Base-by-base conservation (phyloP, 2,329 filamentous ascomycete species). In the Didymella lethalis region DNA sequence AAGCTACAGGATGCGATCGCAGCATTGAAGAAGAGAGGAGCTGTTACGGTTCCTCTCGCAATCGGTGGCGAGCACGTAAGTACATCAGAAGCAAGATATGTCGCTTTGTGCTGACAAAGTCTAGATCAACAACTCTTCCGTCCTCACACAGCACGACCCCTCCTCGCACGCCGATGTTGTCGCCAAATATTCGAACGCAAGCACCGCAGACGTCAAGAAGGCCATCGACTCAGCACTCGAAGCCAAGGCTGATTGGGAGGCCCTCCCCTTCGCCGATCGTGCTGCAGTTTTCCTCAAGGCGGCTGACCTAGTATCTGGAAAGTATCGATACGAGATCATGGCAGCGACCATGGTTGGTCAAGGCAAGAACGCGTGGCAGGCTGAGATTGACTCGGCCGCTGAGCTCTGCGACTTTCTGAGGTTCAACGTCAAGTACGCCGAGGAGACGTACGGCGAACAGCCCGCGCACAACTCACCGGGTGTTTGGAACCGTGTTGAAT, bases 301-400 rank as follows among this genome's bases (percentile, higher is more conserved):
- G 3, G 94, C 94, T 32, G 93, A 98, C 75, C 83, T 99, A 63
- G 87, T 99, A 67, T 84, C 90, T 54, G 90, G 86, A 64, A 98
- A 98, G 82, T 98, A 99, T 81, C 87, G 95, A 75, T 97, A 97
- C 80, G 92, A 97, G 56, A 87, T 99, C 70, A 96, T 98, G 91
- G 94, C 95, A 7, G 88, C 92, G 44, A 97, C 95, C 14, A 97
- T 98, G 87, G 83, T 97, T 31, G 95, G 94, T 61, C 94, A 99
- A 80, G 94, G 95, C 72, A 98, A 98, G 86, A 98, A 97, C 77
- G 92, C 92, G 47, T 98, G 93, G 93, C 94, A 99, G 80, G 94
- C 95, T n/a, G 94, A 99, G 84, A 98, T 98, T 64, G 94, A 98
- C 78, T 86, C 93, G 38, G 94, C 94, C 18, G 94, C 94, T 8